phyloP scores from a whole-genome alignment of 2,329 filamentous ascomycete species.

The Phoma sp. region DNA sequence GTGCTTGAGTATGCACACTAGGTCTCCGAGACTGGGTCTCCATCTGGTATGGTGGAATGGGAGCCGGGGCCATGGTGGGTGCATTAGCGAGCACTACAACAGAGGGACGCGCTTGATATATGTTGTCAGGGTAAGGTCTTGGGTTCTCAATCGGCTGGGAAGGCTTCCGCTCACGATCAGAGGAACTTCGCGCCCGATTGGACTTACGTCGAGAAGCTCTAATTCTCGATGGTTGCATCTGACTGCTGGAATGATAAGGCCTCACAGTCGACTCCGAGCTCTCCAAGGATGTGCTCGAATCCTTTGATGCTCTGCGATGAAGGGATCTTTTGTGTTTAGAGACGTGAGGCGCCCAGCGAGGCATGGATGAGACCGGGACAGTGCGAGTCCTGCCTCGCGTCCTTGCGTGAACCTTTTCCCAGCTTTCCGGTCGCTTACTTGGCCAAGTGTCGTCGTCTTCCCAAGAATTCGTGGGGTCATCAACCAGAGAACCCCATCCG shows the following conservation, averaged over 20 bases:
- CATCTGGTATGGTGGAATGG: not conserved
- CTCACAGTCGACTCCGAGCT: conserved; percentile 20
- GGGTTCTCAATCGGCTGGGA: not conserved
- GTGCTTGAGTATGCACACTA: not conserved
- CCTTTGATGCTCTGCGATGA: conserved; percentile 4
- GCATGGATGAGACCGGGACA: not conserved
- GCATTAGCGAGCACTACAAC: conserved; percentile 15
- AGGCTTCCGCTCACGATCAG: conserved; percentile 4
- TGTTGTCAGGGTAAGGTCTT: not conserved
- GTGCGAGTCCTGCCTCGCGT: not conserved
- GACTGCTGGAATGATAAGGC: conserved; percentile 17
- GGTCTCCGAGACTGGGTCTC: not conserved
- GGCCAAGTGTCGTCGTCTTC: conserved; percentile 26
- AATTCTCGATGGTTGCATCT: not conserved
- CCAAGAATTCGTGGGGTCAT: conserved; percentile 26
- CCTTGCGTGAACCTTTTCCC: conserved; percentile 2
- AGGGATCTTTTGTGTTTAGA: not conserved
- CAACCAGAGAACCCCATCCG: conserved; percentile 21
- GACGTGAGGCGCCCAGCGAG: not conserved
- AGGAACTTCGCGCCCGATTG: not conserved
- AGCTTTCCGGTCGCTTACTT: not conserved
- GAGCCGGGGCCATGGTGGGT: not conserved
- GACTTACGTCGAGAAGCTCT: not conserved
- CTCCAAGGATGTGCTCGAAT: conserved; percentile 13
- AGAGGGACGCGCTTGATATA: not conserved